A percentile compares a stretch with the other conserved stretches of the same genome.
Conservation (phyloP, 2,329 filamentous ascomycete species). For the Zymoseptoria passerinii region DNA sequence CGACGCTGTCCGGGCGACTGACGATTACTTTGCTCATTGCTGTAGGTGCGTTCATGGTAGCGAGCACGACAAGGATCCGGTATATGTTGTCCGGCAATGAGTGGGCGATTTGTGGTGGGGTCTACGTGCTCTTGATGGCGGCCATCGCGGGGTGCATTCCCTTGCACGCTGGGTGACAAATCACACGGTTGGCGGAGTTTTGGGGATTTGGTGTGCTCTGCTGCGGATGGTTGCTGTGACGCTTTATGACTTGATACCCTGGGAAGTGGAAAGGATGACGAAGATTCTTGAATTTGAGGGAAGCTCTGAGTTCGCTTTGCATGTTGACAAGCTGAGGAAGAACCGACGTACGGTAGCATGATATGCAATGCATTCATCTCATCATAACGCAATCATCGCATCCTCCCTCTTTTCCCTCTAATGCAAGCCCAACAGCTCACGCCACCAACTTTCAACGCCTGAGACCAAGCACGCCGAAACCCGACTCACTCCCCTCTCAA, state of each 20-base stretch:
- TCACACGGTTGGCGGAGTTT: too few relatives aligned
- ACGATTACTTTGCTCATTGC: constrained; percentile 34
- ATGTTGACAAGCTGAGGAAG: too few relatives aligned
- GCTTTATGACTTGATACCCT: too few relatives aligned
- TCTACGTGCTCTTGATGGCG: constrained; percentile 36
- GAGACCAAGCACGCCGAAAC: too few relatives aligned
- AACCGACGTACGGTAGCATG: too few relatives aligned
- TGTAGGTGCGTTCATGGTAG: constrained; percentile 29
- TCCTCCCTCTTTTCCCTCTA: neutral
- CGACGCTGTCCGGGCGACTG: constrained; percentile 34
- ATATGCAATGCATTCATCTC: too few relatives aligned
- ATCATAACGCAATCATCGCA: neutral
- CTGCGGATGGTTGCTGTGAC: too few relatives aligned
- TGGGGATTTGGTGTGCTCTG: too few relatives aligned
- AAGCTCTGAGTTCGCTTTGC: too few relatives aligned
- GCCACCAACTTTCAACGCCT: too few relatives aligned
- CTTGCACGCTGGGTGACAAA: neutral
- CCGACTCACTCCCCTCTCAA: constrained; percentile 35
- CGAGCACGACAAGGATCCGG: constrained; percentile 28
- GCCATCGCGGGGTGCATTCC: constrained; percentile 24
- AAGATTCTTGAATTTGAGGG: too few relatives aligned
- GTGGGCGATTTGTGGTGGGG: constrained; percentile 32
- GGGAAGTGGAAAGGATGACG: too few relatives aligned
- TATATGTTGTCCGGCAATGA: constrained; percentile 31
- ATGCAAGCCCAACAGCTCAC: neutral